A percentile compares a stretch with the other conserved stretches of the same genome.
Conservation (phyloP, 441 rosid genomes). For the Jatropha podagrica region DNA sequence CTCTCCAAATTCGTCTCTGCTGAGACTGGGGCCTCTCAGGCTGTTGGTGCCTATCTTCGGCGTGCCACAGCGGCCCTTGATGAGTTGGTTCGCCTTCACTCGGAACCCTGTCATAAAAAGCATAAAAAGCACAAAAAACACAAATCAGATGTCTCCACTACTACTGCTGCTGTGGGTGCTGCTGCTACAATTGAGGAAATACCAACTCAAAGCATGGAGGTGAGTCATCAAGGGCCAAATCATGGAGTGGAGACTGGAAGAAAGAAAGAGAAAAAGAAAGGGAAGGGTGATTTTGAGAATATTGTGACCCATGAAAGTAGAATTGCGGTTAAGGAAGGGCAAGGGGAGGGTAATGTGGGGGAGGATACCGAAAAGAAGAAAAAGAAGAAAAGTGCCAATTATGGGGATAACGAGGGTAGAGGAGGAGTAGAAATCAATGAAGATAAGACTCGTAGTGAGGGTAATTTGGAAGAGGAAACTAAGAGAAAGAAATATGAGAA, state of each 20-base stretch:
- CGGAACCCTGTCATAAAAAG: slow-evolving; percentile 28
- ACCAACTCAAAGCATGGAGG: background rate
- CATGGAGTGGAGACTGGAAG: background rate
- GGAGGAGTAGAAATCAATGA: background rate
- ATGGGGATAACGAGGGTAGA: background rate
- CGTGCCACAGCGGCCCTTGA: slow-evolving; percentile 50
- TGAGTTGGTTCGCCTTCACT: slow-evolving; percentile 50
- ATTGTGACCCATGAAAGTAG: background rate
- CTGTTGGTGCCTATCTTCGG: slow-evolving; percentile 54
- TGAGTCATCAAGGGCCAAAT: background rate
- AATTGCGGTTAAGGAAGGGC: background rate
- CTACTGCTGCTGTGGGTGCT: slow-evolving; percentile 9
- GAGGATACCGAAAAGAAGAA: background rate
- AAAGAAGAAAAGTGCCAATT: background rate
- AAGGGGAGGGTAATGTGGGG: background rate
- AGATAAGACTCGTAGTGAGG: background rate
- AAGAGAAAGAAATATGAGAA: background rate
- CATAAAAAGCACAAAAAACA: slow-evolving; percentile 17
- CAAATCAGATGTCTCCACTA: slow-evolving; percentile 4
- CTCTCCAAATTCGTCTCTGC: slow-evolving; percentile 52
- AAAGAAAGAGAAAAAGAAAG: background rate
- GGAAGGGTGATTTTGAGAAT: background rate
- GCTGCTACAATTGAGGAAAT: background rate
- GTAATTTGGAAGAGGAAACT: background rate
- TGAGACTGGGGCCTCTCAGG: slow-evolving; percentile 56